These are phyloP conservation scores for Talaromyces rugulosus DNA, from an alignment of 2,329 filamentous ascomycete species.

Conservation along the genomic window DNA sequence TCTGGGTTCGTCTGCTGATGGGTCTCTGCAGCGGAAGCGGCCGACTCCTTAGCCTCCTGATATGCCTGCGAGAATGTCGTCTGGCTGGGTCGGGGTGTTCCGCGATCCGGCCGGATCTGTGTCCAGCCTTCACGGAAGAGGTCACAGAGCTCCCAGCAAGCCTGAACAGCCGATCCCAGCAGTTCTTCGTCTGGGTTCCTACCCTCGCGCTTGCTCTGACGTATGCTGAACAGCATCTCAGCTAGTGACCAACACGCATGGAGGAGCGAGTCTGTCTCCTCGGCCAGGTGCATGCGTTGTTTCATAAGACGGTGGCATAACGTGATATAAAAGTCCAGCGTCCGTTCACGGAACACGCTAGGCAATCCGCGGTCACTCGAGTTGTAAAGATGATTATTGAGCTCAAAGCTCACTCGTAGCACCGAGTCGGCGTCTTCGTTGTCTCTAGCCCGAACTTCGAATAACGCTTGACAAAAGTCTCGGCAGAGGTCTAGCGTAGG, in stretches of 20 bases:
- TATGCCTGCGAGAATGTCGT: slow-evolving; percentile 63
- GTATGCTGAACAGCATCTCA: slow-evolving; percentile 87
- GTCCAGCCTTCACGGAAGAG: slow-evolving; percentile 91
- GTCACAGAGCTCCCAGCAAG: slow-evolving; percentile 92
- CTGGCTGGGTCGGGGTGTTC: slow-evolving; percentile 78
- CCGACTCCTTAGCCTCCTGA: slow-evolving; percentile 47
- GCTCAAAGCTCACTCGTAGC: slow-evolving; percentile 84
- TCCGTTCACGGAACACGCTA: slow-evolving; percentile 81
- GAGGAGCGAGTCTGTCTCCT: slow-evolving; percentile 79
- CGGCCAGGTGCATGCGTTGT: slow-evolving; percentile 70
- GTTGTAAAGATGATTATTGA: slow-evolving; percentile 94
- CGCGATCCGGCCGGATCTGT: slow-evolving; percentile 77
- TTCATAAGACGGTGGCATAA: slow-evolving; percentile 96
- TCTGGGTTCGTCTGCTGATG: slow-evolving; percentile 56
- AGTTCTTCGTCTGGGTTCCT: slow-evolving; percentile 75
- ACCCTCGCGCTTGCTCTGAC: slow-evolving; percentile 73
- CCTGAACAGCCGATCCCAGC: slow-evolving; percentile 80
- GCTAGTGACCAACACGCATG: slow-evolving; percentile 85
- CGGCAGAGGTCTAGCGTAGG: slow-evolving; percentile 81
- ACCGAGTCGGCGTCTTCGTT: slow-evolving; percentile 82
- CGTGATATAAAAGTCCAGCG: slow-evolving; percentile 90
- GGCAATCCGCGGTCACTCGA: slow-evolving; percentile 81
- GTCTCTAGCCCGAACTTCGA: slow-evolving; percentile 74
- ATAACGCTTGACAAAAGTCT: slow-evolving; percentile 87
- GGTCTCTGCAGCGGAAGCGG: slow-evolving; percentile 19